Evolutionary conservation across 441 rosid species (phyloP), one percentile per base, ranked within the genome.

Genomic region (Croton setiger): DNA sequence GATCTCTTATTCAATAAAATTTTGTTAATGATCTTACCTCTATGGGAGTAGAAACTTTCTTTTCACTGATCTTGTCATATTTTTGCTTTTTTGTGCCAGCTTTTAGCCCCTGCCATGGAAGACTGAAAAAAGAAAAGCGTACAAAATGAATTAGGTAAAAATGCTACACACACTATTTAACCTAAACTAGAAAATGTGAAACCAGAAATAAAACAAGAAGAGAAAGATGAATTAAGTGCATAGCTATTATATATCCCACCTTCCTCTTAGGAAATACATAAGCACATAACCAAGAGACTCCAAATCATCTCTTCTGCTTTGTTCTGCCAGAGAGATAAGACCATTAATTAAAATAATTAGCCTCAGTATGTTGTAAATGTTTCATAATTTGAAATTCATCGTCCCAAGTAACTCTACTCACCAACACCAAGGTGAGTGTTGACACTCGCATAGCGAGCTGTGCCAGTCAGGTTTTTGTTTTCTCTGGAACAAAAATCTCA

Each of bases 51-150:
- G 85, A 82, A 63, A 88, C 84, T 81, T 93, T 93, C 87, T 88
- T 93, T 71, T 91, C 97, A 60, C 98, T 88, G 79, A 93, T 93
- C 79, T 85, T 89, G 69, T 93, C 95, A 68, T 93, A 93, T 68
- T 91, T 93, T 81, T 93, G 96, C 84, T 88, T 91, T 80, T 91
- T 91, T 36, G 93, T 93, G 70, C 96, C 96, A 12, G 96, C 98
- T 74, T 79, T 93, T 71, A 91, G 72, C 23, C 98, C 95, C 68
- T 93, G 98, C 97, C 97, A 93, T 7, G 97, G 96, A 72, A 93
- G 92, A 76, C 97, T 93, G 83, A 73, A 62, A 64, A 67, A 75
- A 68, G 72, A 33, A 75, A 72, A 44, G 36, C 11, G 36, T 35
- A 68, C 49, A 63, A 68, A 72, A 56, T 70, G 43, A 73, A 59